Base-by-base conservation (phyloP, 2,329 filamentous ascomycete genomes). In the Akanthomyces lecanii region DNA sequence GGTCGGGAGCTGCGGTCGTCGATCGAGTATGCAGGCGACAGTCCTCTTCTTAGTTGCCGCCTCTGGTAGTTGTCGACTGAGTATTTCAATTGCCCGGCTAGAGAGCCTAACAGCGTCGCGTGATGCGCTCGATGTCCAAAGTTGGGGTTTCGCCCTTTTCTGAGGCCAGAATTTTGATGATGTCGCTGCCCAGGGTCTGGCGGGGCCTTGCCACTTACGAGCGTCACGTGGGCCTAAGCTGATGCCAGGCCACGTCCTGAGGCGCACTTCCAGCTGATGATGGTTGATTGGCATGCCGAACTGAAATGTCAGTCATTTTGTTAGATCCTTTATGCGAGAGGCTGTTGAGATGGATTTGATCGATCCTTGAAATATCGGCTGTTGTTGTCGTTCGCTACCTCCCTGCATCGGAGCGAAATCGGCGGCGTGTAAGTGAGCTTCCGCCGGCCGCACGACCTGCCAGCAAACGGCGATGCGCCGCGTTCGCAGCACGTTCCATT, bases 141-240 rank as follows among this genome's bases (percentile, higher is more conserved):
- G 28, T 33, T 23, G n/a, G n/a, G 48, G 12, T 47, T 48, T 61
- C 42, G 25, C 36, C 38, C 59, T 28, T 54, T 59, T 21, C 54
- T 40, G 51, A 61, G 55, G 59, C 28, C 50, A 61, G 59, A 61
- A 62, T 57, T 42, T 57, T 57, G 61, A 62, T 62, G 52, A 62
- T 62, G 61, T 57, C 52, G 60, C 45, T 25, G 21, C 18, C 16
- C 50, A 53, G 51, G 50, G 42, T 55, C 42, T 28, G 44, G 52
- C 52, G 44, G 53, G 53, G 52, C 61, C 23, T 62, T 42, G 61
- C 52, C 61, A 25, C 48, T 28, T 28, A 12, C 40, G 11, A 30
- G 45, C 59, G 59, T 61, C 59, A 61, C 59, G 59, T 61, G 59
- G 50, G 16, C 18, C 28, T 7, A 25, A 18, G 12, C 21, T 21